These are phyloP conservation scores for Neurospora sp. DNA, from an alignment of 495 filamentous ascomycete species.

Conservation along the genomic window DNA sequence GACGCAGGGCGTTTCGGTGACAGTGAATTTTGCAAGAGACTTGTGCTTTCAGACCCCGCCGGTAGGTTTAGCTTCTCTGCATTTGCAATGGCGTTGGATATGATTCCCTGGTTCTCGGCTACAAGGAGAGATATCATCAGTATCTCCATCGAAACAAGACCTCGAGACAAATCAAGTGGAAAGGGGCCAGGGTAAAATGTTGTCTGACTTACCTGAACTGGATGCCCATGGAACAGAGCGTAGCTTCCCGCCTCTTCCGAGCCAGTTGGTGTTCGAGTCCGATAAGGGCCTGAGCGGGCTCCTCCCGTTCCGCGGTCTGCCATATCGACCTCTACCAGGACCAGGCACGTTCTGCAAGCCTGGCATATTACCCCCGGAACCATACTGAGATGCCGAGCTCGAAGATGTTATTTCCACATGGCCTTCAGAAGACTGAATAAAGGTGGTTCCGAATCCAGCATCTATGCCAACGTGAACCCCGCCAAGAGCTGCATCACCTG, in stretches of 20 bases:
- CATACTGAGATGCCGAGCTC: conserved; percentile 24
- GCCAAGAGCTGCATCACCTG: conserved; percentile 48
- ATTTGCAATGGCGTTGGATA: conserved; percentile 80
- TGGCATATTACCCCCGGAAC: conserved; percentile 25
- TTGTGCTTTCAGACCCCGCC: conserved; percentile 60
- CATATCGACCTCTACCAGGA: conserved; percentile 69
- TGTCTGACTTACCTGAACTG: conserved; percentile 30
- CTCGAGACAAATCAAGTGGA: neutral
- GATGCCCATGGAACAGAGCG: conserved; percentile 32
- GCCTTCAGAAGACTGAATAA: conserved; percentile 20
- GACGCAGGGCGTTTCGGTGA: conserved; percentile 52
- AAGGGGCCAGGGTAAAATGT: neutral
- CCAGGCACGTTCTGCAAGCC: conserved; percentile 62
- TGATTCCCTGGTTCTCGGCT: conserved; percentile 62
- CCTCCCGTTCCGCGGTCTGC: conserved; percentile 52
- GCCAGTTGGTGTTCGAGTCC: conserved; percentile 45
- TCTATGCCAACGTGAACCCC: conserved; percentile 44
- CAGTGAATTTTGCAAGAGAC: conserved; percentile 61
- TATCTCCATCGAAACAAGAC: neutral
- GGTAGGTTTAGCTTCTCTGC: conserved; percentile 59
- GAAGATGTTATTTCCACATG: conserved; percentile 27
- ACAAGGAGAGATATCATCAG: conserved; percentile 1
- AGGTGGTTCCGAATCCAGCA: conserved; percentile 21
- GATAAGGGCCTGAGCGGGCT: conserved; percentile 51
- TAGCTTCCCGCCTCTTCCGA: conserved; percentile 33